These are phyloP conservation scores for Cryptosporidium canis DNA, from an alignment of 169 alveolate species.

Conservation along the genomic window DNA sequence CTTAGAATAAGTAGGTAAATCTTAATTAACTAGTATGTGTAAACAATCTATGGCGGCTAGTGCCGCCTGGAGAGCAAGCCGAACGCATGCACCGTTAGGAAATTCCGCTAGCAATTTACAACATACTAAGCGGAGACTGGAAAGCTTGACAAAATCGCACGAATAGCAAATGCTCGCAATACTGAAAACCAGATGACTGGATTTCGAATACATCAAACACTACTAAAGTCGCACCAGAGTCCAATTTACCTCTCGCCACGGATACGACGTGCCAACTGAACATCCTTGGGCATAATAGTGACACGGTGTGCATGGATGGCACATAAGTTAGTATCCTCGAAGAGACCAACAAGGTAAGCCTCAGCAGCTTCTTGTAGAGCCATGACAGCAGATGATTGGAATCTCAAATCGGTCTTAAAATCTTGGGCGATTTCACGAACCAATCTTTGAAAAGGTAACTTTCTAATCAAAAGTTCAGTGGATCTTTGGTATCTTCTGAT, in stretches of 20 bases:
- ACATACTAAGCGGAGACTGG: conserved; percentile 1
- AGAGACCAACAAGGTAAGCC: conserved; percentile 97
- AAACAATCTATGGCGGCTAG: conserved; percentile 70
- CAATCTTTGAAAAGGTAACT: conserved; percentile 98
- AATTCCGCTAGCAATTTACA: neutral
- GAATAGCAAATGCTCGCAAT: conserved; percentile 37
- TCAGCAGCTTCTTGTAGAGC: conserved; percentile 99
- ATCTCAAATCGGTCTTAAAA: conserved; percentile 97
- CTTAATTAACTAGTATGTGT: neutral
- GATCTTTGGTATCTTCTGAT: conserved; percentile 97
- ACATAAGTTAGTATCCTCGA: conserved; percentile 99
- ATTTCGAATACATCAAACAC: neutral
- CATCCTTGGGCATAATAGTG: conserved; percentile 99
- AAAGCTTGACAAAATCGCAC: conserved; percentile 51
- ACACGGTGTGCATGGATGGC: conserved; percentile 99
- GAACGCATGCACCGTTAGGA: conserved; percentile 51
- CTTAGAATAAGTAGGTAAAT: neutral
- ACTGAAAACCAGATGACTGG: neutral
- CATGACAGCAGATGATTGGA: conserved; percentile 98
- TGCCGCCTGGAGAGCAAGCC: conserved; percentile 69
- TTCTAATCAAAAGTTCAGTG: conserved; percentile 96
- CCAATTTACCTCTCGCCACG: conserved; percentile 93
- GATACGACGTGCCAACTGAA: conserved; percentile 98
- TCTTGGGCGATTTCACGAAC: conserved; percentile 97
- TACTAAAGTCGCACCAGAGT: conserved; percentile 1